Conservation (phyloP, 73 alveolate species). For the Blepharisma stoltei region DNA sequence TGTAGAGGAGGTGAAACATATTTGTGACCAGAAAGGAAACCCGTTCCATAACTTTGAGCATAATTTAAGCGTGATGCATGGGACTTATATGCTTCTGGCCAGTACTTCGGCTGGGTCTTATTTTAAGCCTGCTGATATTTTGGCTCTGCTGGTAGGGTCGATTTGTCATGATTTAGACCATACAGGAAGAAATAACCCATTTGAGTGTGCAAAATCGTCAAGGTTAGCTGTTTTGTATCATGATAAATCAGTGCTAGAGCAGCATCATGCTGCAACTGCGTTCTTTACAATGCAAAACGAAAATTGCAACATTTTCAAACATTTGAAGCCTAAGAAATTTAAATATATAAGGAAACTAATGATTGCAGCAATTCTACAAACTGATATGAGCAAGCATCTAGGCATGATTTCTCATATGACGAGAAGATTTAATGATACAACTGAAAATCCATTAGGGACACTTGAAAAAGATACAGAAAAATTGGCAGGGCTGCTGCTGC, state of each 20-base stretch:
- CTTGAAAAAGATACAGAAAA: conserved; percentile 33
- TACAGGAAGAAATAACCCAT: conserved; percentile 76
- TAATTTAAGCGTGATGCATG: conserved; percentile 48
- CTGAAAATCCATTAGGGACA: not conserved
- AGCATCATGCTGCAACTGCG: conserved; percentile 71
- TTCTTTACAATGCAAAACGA: conserved; percentile 51
- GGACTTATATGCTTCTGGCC: not conserved
- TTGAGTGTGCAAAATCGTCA: conserved; percentile 50
- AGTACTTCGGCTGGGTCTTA: not conserved
- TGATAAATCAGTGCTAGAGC: conserved; percentile 81
- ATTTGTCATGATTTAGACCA: conserved; percentile 82
- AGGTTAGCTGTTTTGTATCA: conserved; percentile 65
- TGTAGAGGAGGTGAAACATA: not conserved
- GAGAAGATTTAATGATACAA: not conserved
- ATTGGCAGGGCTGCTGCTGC: not conserved
- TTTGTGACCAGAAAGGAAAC: conserved; percentile 16
- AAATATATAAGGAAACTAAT: conserved; percentile 67
- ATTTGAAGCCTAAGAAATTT: conserved; percentile 31
- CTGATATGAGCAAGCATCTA: conserved; percentile 85
- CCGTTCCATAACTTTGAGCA: conserved; percentile 57
- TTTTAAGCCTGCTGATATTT: not conserved
- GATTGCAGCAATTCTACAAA: conserved; percentile 72
- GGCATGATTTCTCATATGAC: conserved; percentile 31
- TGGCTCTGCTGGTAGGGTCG: not conserved
- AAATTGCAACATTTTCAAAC: conserved; percentile 49